A percentile compares a stretch with the other conserved stretches of the same genome.
Evolutionary conservation across 2,329 filamentous ascomycete species (phyloP).

Genomic region (Pyricularia sp.): DNA sequence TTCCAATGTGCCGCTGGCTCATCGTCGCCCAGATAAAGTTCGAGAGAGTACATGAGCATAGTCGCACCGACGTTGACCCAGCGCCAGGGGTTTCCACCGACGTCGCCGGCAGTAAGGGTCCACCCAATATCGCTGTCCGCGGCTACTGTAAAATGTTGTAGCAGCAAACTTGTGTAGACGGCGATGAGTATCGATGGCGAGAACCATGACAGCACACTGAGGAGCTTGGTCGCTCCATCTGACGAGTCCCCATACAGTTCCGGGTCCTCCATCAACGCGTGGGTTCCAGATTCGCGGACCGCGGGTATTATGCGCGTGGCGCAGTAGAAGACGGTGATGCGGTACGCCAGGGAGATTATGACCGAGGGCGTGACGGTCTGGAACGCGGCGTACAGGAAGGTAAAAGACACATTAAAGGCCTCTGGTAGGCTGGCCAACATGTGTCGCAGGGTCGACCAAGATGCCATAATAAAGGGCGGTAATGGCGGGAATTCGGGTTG

Average conservation of each 20-base stretch:
- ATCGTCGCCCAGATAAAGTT: constrained; percentile 77
- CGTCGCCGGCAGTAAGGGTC: constrained; percentile 74
- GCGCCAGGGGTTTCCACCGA: constrained; percentile 79
- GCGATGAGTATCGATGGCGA: constrained; percentile 90
- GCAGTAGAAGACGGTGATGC: constrained; percentile 90
- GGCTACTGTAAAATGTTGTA: constrained; percentile 83
- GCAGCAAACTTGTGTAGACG: constrained; percentile 88
- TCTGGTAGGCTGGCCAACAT: constrained; percentile 74
- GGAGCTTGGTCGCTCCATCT: constrained; percentile 69
- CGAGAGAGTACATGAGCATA: constrained; percentile 82
- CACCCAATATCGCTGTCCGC: constrained; percentile 61
- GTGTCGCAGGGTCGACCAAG: constrained; percentile 84
- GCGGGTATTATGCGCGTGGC: constrained; percentile 94
- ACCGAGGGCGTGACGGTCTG: constrained; percentile 94
- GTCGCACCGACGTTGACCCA: constrained; percentile 90
- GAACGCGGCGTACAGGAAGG: constrained; percentile 82
- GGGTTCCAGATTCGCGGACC: constrained; percentile 76
- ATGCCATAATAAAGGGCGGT: constrained; percentile 96
- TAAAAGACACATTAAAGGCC: constrained; percentile 74
- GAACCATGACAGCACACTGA: constrained; percentile 86
- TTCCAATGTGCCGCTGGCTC: constrained; percentile 87
- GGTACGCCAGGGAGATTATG: constrained; percentile 88
- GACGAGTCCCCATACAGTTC: constrained; percentile 64
- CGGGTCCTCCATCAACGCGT: constrained; percentile 74
- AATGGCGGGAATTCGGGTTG: constrained; percentile 93